Percentiles rank a stretch among this genome's conserved stretches.
These are phyloP conservation scores for Populus hybrid DNA, from an alignment of 441 rosid genomes.

Conservation along the genomic window DNA sequence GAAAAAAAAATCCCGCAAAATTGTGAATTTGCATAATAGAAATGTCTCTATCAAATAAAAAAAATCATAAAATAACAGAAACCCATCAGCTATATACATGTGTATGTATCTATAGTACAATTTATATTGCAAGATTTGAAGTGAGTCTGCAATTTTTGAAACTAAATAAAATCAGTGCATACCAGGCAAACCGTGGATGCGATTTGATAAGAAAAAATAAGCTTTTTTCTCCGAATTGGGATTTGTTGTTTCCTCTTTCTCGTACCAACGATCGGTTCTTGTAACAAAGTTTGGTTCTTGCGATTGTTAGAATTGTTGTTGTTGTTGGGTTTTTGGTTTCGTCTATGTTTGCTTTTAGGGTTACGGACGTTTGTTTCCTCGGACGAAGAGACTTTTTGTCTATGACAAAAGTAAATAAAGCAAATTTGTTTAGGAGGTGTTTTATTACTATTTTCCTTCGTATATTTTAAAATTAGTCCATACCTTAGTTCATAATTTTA, in stretches of 20 bases:
- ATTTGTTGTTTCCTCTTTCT: not conserved
- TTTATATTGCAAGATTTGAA: not conserved
- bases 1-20: not conserved
- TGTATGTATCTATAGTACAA: not conserved
- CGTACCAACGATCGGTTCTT: not conserved
- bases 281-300: not conserved
- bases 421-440: too few species aligned
- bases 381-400: not conserved
- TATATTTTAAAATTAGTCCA: too few species aligned
- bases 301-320: not conserved
- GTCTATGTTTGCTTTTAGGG: not conserved
- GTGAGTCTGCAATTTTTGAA: not conserved
- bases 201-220: not conserved
- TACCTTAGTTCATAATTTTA: too few species aligned
- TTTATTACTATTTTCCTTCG: too few species aligned
- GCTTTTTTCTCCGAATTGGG: not conserved
- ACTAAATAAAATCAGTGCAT: not conserved
- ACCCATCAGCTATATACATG: not conserved
- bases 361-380: not conserved
- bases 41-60: not conserved
- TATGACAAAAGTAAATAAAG: not conserved
- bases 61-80: not conserved
- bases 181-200: conserved; percentile 2
- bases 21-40: not conserved
- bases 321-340: not conserved